A percentile compares a stretch with the other conserved stretches of the same genome.
Evolutionary conservation across 345 rosid species (phyloP).

Genomic region (Excoecaria agallocha): DNA sequence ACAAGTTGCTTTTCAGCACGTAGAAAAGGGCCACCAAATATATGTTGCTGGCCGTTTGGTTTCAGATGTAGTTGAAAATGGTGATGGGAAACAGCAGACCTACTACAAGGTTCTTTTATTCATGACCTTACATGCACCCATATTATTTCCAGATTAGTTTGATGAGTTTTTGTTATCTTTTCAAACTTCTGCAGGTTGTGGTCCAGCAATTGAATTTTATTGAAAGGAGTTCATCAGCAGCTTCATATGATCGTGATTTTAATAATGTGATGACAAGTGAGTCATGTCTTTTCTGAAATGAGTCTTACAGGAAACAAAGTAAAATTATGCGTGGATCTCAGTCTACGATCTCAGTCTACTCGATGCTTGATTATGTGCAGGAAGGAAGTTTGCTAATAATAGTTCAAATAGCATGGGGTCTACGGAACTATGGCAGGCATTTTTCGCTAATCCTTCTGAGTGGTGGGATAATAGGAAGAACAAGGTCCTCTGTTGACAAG

Average conservation of each 20-base stretch:
- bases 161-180: neutral
- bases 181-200: constrained; percentile 40
- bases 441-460: constrained; percentile 55
- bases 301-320: neutral
- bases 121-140: neutral
- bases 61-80: constrained; percentile 50
- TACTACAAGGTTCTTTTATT: constrained; percentile 49
- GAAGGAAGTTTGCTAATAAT: constrained; percentile 31
- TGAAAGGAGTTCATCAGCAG: constrained; percentile 33
- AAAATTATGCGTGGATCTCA: neutral
- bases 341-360: constrained; percentile 4
- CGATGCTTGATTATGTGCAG: constrained; percentile 26
- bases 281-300: neutral
- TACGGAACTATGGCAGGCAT: constrained; percentile 54
- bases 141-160: constrained; percentile 6
- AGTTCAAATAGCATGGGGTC: constrained; percentile 27
- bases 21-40: constrained; percentile 59
- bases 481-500: constrained; percentile 39
- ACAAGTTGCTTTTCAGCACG: constrained; percentile 46
- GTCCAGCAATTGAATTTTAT: constrained; percentile 60
- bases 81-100: constrained; percentile 51
- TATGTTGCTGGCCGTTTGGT: constrained; percentile 57
- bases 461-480: constrained; percentile 73
- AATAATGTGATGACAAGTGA: constrained; percentile 31
- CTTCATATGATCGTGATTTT: constrained; percentile 28